phyloP scores from a whole-genome alignment of 495 filamentous ascomycete genomes.

The Neurospora sublineolata region DNA sequence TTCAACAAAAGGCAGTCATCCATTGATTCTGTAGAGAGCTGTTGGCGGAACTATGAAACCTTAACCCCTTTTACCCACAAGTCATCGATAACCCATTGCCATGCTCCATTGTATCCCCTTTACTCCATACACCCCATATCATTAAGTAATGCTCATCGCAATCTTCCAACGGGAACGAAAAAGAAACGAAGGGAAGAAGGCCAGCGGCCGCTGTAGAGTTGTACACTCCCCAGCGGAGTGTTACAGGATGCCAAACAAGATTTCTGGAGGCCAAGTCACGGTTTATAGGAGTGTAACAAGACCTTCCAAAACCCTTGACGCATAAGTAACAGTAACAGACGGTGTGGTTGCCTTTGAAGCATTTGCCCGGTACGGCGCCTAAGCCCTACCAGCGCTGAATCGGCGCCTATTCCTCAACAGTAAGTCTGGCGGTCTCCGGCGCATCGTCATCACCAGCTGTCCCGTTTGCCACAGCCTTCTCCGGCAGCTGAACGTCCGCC shows the following conservation, averaged over 20 bases:
- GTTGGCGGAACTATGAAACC: not conserved
- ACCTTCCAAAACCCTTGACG: not conserved
- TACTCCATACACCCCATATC: not conserved
- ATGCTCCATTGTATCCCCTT: not conserved
- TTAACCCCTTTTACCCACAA: not conserved
- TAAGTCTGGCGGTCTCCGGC: not conserved
- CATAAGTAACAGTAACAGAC: not conserved
- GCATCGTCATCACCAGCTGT: not conserved
- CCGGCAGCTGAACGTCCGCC: slow-evolving; percentile 18
- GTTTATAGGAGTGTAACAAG: not conserved
- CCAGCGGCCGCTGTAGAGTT: not conserved
- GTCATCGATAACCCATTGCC: not conserved
- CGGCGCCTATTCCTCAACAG: not conserved
- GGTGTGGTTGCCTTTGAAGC: not conserved
- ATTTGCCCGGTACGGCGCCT: not conserved
- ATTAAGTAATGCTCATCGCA: not conserved
- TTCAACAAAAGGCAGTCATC: not conserved
- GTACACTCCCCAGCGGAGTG: not conserved
- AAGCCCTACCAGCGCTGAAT: not conserved
- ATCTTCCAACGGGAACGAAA: not conserved
- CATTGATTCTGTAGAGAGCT: not conserved
- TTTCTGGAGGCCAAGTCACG: not conserved
- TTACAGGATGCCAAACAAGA: not conserved
- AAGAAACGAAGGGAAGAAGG: not conserved
- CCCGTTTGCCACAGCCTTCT: not conserved